A percentile compares a stretch with the other conserved stretches of the same genome.
These are phyloP conservation scores for Nigrospora sphaerica DNA, from an alignment of 2,329 filamentous ascomycete genomes.

Conservation along the genomic window DNA sequence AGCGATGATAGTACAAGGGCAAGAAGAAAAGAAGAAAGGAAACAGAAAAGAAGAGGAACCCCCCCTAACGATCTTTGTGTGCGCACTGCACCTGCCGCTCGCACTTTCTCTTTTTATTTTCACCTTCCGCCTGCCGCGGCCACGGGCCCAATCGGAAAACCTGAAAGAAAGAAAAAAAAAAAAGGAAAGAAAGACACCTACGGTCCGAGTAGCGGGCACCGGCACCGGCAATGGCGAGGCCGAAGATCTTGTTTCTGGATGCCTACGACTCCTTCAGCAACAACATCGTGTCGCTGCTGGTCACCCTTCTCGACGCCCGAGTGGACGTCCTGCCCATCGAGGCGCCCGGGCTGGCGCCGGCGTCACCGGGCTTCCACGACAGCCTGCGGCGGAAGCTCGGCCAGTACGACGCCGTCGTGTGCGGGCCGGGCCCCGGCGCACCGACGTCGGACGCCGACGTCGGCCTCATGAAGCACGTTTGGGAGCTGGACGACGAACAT, in stretches of 20 bases:
- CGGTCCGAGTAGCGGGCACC: no score
- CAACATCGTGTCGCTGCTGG: slow-evolving; percentile 81
- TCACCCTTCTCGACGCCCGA: slow-evolving; percentile 58
- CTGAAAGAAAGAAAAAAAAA: no score
- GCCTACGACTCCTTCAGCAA: slow-evolving; percentile 96
- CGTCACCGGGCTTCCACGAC: slow-evolving; percentile 30
- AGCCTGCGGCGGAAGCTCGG: slow-evolving; percentile 43
- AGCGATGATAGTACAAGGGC: no score
- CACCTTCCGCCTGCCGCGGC: no score
- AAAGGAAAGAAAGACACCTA: no score
- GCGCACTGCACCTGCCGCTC: no score
- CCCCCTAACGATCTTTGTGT: no score
- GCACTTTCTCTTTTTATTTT: no score
- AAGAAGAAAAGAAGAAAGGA: no score
- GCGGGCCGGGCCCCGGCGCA: slow-evolving; percentile 84
- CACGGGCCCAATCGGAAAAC: no score
- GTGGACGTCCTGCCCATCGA: slow-evolving; percentile 71
- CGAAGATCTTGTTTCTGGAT: slow-evolving; percentile 77
- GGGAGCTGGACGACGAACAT: slow-evolving; percentile 53
- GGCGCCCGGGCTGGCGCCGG: slow-evolving; percentile 39
- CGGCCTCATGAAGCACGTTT: slow-evolving; percentile 73
- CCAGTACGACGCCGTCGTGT: slow-evolving; percentile 76
- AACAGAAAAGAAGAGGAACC: no score
- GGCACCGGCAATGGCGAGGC: slow-evolving; percentile 16
- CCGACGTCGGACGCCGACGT: slow-evolving; percentile 68